These are phyloP conservation scores for Botrytis fragariae DNA, from an alignment of 2,329 filamentous ascomycete genomes.

Conservation along the genomic window DNA sequence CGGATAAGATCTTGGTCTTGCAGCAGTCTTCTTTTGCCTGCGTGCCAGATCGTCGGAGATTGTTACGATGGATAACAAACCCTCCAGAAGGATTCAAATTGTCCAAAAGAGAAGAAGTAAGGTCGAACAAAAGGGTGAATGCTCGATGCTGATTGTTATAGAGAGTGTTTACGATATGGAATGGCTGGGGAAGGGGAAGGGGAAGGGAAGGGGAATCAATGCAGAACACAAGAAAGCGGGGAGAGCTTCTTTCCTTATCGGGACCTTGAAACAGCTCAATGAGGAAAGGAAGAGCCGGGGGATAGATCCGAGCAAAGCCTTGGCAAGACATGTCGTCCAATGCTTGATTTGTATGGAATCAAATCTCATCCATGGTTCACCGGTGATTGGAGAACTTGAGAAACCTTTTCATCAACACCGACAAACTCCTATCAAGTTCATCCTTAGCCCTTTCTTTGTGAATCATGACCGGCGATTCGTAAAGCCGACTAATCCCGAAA, in stretches of 20 bases:
- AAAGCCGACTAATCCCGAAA: background rate
- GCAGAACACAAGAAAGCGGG: conserved; percentile 21
- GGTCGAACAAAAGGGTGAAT: background rate
- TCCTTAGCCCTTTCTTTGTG: background rate
- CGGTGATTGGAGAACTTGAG: background rate
- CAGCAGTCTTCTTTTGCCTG: conserved; percentile 4
- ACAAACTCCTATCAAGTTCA: background rate
- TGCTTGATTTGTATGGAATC: background rate
- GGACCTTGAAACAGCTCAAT: conserved; percentile 2
- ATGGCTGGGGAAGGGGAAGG: conserved; percentile 14
- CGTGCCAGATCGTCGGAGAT: conserved; percentile 14
- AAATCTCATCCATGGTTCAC: background rate
- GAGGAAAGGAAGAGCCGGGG: background rate
- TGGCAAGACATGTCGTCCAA: background rate
- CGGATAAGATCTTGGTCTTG: background rate
- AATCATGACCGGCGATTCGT: background rate
- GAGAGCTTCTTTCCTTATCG: conserved; percentile 29
- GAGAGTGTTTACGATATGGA: conserved; percentile 3
- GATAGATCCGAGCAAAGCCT: background rate
- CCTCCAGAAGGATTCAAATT: background rate
- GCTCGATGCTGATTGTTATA: conserved; percentile 1
- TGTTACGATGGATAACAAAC: background rate
- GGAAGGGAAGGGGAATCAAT: background rate
- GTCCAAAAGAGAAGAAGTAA: background rate
- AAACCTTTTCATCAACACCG: background rate